These are phyloP conservation scores for Leccinum variicolor DNA, from an alignment of 768 basidiomycete species.

Conservation along the genomic window DNA sequence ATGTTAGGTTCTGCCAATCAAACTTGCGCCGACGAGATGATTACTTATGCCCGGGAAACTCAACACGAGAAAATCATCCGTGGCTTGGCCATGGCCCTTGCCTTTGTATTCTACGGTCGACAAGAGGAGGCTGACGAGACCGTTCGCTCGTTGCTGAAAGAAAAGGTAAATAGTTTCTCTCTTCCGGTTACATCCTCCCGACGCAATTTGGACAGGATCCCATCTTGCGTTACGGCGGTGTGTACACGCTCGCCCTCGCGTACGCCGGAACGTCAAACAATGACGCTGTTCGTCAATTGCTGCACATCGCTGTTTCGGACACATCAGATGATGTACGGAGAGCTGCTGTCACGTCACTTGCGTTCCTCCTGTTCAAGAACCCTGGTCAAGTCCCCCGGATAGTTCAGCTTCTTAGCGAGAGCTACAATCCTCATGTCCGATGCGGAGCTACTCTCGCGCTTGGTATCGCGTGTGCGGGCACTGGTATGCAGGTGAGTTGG, in stretches of 20 bases:
- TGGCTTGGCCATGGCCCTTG: constrained; percentile 88
- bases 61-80: constrained; percentile 99
- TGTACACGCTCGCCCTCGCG: constrained; percentile 93
- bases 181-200: background rate
- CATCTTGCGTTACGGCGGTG: constrained; percentile 95
- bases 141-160: constrained; percentile 70
- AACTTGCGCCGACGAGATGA: constrained; percentile 87
- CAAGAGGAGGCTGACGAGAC: constrained; percentile 92
- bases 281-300: constrained; percentile 81
- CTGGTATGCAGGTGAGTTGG: constrained; percentile 78
- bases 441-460: constrained; percentile 96
- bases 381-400: constrained; percentile 94
- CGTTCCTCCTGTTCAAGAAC: constrained; percentile 96
- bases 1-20: constrained; percentile 93
- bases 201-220: constrained; percentile 63
- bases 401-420: constrained; percentile 95
- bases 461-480: constrained; percentile 96
- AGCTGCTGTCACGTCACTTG: constrained; percentile 93
- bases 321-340: constrained; percentile 96
- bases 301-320: constrained; percentile 97
- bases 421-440: constrained; percentile 97
- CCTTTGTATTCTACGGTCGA: constrained; percentile 88
- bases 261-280: constrained; percentile 97
- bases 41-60: constrained; percentile 93
- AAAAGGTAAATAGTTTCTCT: constrained; percentile 61